Conservation (phyloP, 495 filamentous ascomycete species). For the Trichoderma gamsii region DNA sequence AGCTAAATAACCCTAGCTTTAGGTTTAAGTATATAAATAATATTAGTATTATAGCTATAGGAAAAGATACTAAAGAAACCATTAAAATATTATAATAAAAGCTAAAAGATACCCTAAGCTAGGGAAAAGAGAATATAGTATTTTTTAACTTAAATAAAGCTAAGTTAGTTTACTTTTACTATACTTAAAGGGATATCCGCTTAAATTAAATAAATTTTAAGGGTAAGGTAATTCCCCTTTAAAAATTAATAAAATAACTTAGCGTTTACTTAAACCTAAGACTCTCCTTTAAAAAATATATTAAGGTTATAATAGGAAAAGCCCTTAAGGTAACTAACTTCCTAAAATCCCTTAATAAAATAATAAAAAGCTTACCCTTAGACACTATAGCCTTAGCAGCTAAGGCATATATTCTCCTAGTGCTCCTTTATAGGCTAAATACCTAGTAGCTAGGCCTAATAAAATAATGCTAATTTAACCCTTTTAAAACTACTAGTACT, state of each 20-base stretch:
- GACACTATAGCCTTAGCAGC: not conserved
- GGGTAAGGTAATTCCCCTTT: not conserved
- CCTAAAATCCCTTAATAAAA: not conserved
- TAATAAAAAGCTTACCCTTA: not conserved
- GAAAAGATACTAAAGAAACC: not conserved
- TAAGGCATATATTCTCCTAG: not conserved
- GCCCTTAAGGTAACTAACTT: not conserved
- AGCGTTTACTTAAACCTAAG: not conserved
- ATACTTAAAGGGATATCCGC: not conserved
- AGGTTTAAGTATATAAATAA: not conserved
- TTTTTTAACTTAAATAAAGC: not conserved
- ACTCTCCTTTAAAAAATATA: conserved; percentile 24
- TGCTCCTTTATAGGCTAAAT: not conserved
- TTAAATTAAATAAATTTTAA: not conserved
- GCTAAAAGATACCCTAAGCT: not conserved
- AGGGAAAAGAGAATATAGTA: not conserved
- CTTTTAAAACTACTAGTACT: not conserved
- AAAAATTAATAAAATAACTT: conserved; percentile 20
- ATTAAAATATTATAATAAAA: not conserved
- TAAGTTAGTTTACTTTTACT: not conserved
- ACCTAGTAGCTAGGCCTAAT: not conserved
- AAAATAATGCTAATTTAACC: not conserved
- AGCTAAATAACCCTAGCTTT: not conserved
- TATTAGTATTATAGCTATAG: not conserved
- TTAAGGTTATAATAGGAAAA: not conserved